These are phyloP conservation scores for Pulveroboletus ravenelii DNA, from an alignment of 768 basidiomycete species.

Conservation along the genomic window DNA sequence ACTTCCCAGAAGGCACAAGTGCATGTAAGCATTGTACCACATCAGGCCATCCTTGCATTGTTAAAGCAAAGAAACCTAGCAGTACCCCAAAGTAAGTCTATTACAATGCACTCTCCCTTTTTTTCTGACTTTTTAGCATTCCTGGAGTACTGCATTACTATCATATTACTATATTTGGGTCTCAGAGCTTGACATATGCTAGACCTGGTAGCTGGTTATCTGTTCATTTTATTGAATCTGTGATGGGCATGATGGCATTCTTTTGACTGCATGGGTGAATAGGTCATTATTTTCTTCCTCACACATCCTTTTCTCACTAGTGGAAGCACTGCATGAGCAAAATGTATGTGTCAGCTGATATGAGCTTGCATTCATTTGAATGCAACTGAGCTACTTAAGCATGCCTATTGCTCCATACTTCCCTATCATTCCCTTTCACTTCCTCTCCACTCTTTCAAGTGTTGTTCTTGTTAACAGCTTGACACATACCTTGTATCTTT, in stretches of 20 bases:
- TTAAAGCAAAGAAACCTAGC: slow-evolving; percentile 76
- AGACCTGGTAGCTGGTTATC: slow-evolving; percentile 17
- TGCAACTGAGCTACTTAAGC: slow-evolving; percentile 21
- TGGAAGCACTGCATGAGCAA: slow-evolving; percentile 11
- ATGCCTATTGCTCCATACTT: background rate
- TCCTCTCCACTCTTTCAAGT: background rate
- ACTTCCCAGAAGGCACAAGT: slow-evolving; percentile 65
- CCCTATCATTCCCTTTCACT: background rate
- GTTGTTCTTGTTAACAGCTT: background rate
- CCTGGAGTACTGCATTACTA: slow-evolving; percentile 23
- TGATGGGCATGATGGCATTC: slow-evolving; percentile 9
- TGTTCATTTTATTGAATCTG: slow-evolving; percentile 12
- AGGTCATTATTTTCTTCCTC: background rate
- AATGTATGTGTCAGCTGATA: slow-evolving; percentile 5
- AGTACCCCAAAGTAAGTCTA: slow-evolving; percentile 75
- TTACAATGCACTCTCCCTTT: slow-evolving; percentile 11
- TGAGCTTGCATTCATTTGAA: background rate
- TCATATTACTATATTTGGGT: slow-evolving; percentile 22
- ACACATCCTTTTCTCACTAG: slow-evolving; percentile 11
- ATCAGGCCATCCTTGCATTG: slow-evolving; percentile 73
- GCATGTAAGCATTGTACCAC: slow-evolving; percentile 76
- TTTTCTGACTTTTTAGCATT: slow-evolving; percentile 1
- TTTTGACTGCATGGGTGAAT: background rate
- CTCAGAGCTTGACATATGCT: slow-evolving; percentile 16
- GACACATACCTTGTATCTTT: background rate